Evolutionary conservation across 768 basidiomycete species (phyloP).

Genomic region (Termitomyces sp.): DNA sequence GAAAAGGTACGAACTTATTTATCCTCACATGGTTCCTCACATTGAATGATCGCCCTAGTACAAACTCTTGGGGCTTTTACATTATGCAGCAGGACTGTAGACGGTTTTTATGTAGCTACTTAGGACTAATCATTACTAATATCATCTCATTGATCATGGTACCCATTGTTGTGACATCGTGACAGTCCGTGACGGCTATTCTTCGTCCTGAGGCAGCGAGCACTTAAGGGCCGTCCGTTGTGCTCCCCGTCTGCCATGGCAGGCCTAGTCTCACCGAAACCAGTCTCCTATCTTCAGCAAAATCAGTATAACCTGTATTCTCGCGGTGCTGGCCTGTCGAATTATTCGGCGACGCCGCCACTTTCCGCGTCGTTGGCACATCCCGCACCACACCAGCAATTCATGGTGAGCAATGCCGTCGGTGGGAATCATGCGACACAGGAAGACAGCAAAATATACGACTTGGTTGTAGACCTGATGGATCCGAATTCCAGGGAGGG

Average conservation of each 20-base stretch:
- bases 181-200: constrained; percentile 11
- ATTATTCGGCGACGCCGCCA: constrained; percentile 62
- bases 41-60: constrained; percentile 24
- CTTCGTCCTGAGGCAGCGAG: constrained; percentile 10
- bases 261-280: constrained; percentile 58
- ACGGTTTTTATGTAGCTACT: constrained; percentile 3
- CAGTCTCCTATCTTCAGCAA: constrained; percentile 61
- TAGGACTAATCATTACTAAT: constrained; percentile 1
- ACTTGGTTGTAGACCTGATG: constrained; percentile 82
- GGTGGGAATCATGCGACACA: constrained; percentile 32
- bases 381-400: constrained; percentile 49
- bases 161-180: constrained; percentile 9
- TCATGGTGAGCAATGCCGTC: constrained; percentile 27
- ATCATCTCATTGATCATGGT: constrained; percentile 1
- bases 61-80: constrained; percentile 41
- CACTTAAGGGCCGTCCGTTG: constrained; percentile 11
- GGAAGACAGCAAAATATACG: constrained; percentile 76
- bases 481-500: constrained; percentile 80
- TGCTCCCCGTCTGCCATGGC: constrained; percentile 39
- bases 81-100: constrained; percentile 37
- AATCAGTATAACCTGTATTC: constrained; percentile 58
- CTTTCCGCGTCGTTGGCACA: constrained; percentile 49
- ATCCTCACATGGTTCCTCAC: background rate
- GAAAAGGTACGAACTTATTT: constrained; percentile 43
- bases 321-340: constrained; percentile 41